Evolutionary conservation across 2,329 filamentous ascomycete species (phyloP), one percentile per base, ranked within the genome.

Genomic region (Claviceps pazoutovae): DNA sequence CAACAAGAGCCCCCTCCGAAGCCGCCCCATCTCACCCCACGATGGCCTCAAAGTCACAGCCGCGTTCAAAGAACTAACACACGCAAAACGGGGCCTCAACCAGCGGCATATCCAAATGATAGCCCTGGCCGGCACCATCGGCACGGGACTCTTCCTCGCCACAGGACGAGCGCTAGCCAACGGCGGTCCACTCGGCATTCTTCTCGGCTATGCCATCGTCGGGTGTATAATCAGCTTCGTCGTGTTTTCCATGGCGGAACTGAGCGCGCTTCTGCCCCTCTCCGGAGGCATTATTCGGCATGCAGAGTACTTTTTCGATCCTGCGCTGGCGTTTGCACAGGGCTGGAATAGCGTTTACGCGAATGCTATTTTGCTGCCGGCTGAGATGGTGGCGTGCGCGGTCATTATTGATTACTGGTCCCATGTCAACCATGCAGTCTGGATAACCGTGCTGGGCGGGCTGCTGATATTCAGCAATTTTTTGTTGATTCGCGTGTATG

Each of bases 81-180:
- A 49, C 41, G 37, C 51, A 1, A 47, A 52, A 36, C 41, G 50
- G 23, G 44, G 53, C 14, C 50, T 55, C 19, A 46, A 50, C 30
- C 54, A 69, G 52, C 68, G 73, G 45, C 73, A 75, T 60, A 66
- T 75, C 55, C 71, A 75, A 59, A 73, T 75, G 66, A 73, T 74
- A 59, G 71, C 70, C 50, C 69, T 76, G 16, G 72, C 69, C 54
- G 71, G 72, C 48, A 69, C 71, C 54, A 55, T 63, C 68, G 77
- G 76, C 57, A 79, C 76, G 36, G 84, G 84, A 70, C 73, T 88
- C 9, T 88, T 88, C 63, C 81, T 88, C 53, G 78, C 82, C 47
- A 83, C 82, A 2, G 83, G 82, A 48, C 64, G 64, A 44, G 80
- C 81, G 38, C 67, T 86, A 50, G 68, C 73, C 23, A 69, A 64